These are phyloP conservation scores for Poterioochromonas sp. DNA, from an alignment of 352 stramenopile species.

Conservation along the genomic window DNA sequence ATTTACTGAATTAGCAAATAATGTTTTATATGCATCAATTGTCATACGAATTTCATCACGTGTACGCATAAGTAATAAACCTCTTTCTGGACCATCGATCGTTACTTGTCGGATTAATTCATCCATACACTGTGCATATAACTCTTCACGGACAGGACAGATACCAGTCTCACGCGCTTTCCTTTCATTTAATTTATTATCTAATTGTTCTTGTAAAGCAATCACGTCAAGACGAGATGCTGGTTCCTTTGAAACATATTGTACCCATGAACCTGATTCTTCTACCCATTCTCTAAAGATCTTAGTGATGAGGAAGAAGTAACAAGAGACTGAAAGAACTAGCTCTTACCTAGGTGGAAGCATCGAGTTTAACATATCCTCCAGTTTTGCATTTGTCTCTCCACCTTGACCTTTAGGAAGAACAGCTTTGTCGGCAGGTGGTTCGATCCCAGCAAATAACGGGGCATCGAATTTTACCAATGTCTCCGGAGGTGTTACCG, in stretches of 20 bases:
- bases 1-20: constrained; percentile 81
- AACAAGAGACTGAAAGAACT: not conserved
- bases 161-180: constrained; percentile 81
- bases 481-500: constrained; percentile 58
- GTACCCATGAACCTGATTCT: constrained; percentile 65
- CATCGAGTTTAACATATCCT: constrained; percentile 53
- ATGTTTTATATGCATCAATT: constrained; percentile 85
- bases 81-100: constrained; percentile 77
- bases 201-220: constrained; percentile 65
- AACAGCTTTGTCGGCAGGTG: constrained; percentile 53
- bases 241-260: constrained; percentile 71
- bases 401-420: constrained; percentile 48
- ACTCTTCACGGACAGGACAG: constrained; percentile 80
- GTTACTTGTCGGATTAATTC: constrained; percentile 82
- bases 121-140: constrained; percentile 81
- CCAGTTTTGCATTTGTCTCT: constrained; percentile 41
- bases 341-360: constrained; percentile 44
- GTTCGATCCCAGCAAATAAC: constrained; percentile 66
- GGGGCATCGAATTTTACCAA: constrained; percentile 73
- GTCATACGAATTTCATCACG: constrained; percentile 83
- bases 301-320: not conserved
- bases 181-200: constrained; percentile 69
- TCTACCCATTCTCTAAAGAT: constrained; percentile 47
- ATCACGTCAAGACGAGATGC: constrained; percentile 84
- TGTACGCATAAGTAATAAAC: constrained; percentile 75